Evolutionary conservation across 257 asterid genomes (phyloP), one percentile per base, ranked within the genome.

Genomic region (Jacaranda mimosifolia): DNA sequence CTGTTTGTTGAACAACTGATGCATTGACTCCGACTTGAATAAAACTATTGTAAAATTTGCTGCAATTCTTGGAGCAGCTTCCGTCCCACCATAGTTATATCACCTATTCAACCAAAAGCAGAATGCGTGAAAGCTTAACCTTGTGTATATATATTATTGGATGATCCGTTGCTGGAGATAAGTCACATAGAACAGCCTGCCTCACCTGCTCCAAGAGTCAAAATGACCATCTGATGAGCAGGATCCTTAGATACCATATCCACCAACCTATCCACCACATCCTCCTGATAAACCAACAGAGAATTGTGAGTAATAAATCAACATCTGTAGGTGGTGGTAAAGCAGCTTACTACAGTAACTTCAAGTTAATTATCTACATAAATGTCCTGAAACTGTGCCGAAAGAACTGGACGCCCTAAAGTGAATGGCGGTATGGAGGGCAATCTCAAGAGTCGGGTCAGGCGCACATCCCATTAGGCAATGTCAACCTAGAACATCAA

Each of bases 191-290:
- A 39, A 63, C 26, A 21, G 4, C 19, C 48, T 9, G 53, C 75
- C 9, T 48, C n/a, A 83, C 89, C 87, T 55, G 85, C 75, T 68
- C 87, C 87, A 42, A 83, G 43, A 17, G 89, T 80, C 82, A 83
- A 73, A 76, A 85, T 66, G 52, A 85, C 82, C 64, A 57, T 72
- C 43, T 78, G 77, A 70, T 48, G 73, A 55, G 11, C 17, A 35
- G 72, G 79, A 62, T 85, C 74, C 69, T 67, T 57, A 10, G 76
- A 78, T 69, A 75, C 48, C 66, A 39, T 63, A 40, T 46, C 64
- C 5, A 79, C 86, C 81, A 83, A 72, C 78, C 55, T 80, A 48
- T 76, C 79, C 49, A 83, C 80, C 64, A 77, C 79, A 15, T 78
- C 66, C 4, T 68, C 82, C 89, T 81, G 78, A 63, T 36, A 48